Conservation (phyloP, 176 grass and related monocot genomes). For the Carex myosuroides region DNA sequence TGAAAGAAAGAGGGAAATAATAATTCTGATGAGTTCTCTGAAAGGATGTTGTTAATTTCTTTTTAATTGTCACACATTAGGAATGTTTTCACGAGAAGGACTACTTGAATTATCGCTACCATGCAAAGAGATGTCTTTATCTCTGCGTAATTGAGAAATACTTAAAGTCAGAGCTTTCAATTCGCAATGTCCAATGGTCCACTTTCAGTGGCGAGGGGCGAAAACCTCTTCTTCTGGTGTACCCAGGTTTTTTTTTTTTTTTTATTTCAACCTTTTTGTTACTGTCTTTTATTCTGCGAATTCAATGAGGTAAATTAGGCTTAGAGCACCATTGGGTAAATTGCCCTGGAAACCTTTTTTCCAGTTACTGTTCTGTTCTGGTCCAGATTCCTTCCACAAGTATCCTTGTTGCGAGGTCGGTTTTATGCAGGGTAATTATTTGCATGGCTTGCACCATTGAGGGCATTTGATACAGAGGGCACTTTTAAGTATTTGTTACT, state of each 20-base stretch:
- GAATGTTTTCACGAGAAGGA: slow-evolving; percentile 97
- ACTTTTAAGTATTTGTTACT: background rate
- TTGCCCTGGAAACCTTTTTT: background rate
- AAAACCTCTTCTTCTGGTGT: slow-evolving; percentile 79
- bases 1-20: background rate
- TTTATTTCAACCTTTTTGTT: slow-evolving; percentile 7
- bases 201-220: slow-evolving; percentile 77
- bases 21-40: background rate
- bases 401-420: background rate
- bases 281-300: background rate
- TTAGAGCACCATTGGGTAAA: slow-evolving; percentile 4
- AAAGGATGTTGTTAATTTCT: slow-evolving; percentile 15
- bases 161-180: slow-evolving; percentile 41
- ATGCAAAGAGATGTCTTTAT: slow-evolving; percentile 90
- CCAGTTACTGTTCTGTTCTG: background rate
- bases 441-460: background rate
- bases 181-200: slow-evolving; percentile 61
- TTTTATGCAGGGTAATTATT: background rate
- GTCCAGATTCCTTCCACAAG: background rate
- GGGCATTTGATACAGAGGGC: background rate
- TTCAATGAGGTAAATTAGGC: background rate
- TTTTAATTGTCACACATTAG: slow-evolving; percentile 27
- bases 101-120: slow-evolving; percentile 81
- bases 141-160: slow-evolving; percentile 63
- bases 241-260: slow-evolving; percentile 54